Base-by-base conservation (phyloP, 305 asterid species). In the Solanum hybrid region DNA sequence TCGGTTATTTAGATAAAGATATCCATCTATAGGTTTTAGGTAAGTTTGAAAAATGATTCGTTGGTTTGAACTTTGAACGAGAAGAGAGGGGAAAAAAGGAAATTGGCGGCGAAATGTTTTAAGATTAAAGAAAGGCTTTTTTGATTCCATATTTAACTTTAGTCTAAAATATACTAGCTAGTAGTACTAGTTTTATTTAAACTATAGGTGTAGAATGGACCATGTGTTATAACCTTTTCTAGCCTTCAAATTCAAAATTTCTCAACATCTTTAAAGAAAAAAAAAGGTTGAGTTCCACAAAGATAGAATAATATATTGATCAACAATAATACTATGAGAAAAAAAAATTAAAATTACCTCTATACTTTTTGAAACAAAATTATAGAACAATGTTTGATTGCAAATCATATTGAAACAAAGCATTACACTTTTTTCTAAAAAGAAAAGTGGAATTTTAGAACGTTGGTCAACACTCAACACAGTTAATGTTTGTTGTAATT, bases 81-180 rank as follows among this genome's bases (percentile, higher is more conserved):
- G 11, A 6, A 79, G 33, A 10, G 86, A 77, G 77, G 84, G 72
- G 11, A 9, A 34, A 86, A 57, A 79, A 57, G 87, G 26, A 70
- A 86, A n/a, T 38, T 90, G 90, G 91, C 93, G 95, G 93, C 51
- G 81, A 89, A 78, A 51, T 89, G 70, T 82, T 93, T 92, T 87
- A 90, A 92, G 87, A 90, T 89, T 80, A 51, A 90, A 90, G 68
- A 84, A 91, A 51, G 11, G 51, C 68, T 68, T 36, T 77, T 36
- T 12, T 29, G 75, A 45, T 27, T 87, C 65, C 82, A 27, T 87
- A 37, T 38, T 13, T 73, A 72, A 72, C 81, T 87, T 27, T 87
- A 73, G 10, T 4, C 70, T 38, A 36, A 33, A 65, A 32, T 65
- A n/a, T 65, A n/a, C 7, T 27, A 7, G 10, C 34, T 26, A 72